Percentiles rank a stretch among this genome's conserved stretches.
Evolutionary conservation across 2,329 filamentous ascomycete species (phyloP).

Genomic region (Monosporascus sp.): DNA sequence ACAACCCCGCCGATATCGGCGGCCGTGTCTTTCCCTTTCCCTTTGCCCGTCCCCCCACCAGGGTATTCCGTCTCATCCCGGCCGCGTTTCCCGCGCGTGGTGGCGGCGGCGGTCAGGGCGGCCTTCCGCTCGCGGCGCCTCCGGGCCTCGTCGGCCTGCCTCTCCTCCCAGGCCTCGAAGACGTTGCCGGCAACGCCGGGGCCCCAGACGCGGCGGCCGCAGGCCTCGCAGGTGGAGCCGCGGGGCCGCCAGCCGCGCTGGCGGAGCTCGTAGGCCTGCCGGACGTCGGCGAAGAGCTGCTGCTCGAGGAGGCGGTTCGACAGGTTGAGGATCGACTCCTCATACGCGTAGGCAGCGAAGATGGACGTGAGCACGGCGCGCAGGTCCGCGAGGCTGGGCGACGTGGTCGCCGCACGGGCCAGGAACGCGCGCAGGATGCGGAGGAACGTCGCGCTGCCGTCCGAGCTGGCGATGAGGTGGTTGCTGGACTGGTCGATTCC

Average conservation of each 20-base stretch:
- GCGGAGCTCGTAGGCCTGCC: conserved; percentile 66
- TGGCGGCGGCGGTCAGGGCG: conserved; percentile 19
- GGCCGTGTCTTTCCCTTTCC: conserved; percentile 52
- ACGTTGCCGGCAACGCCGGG: conserved; percentile 73
- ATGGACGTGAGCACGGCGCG: conserved; percentile 81
- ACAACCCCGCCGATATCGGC: conserved; percentile 3
- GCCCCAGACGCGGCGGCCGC: conserved; percentile 79
- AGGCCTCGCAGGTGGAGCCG: conserved; percentile 83
- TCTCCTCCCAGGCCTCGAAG: conserved; percentile 77
- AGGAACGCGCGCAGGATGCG: conserved; percentile 87
- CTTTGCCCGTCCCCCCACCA: conserved; percentile 32
- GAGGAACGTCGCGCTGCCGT: conserved; percentile 72
- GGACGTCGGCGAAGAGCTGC: conserved; percentile 80
- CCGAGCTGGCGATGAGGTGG: conserved; percentile 30
- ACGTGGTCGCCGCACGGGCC: conserved; percentile 71
- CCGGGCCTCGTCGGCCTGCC: conserved; percentile 42
- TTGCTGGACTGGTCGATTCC: conserved; percentile 25
- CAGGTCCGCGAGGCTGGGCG: conserved; percentile 82
- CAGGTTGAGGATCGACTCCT: conserved; percentile 80
- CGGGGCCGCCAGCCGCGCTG: conserved; percentile 86
- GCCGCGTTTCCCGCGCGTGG: conserved; percentile 30
- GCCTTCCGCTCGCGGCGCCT: conserved; percentile 41
- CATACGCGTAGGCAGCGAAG: conserved; percentile 92
- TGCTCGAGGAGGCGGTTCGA: conserved; percentile 84
- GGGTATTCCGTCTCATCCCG: conserved; percentile 19